Percentiles rank a stretch among this genome's conserved stretches.
Evolutionary conservation across 192 early-diverging fungal species (phyloP).

Genomic region (Backusella psychrophila): DNA sequence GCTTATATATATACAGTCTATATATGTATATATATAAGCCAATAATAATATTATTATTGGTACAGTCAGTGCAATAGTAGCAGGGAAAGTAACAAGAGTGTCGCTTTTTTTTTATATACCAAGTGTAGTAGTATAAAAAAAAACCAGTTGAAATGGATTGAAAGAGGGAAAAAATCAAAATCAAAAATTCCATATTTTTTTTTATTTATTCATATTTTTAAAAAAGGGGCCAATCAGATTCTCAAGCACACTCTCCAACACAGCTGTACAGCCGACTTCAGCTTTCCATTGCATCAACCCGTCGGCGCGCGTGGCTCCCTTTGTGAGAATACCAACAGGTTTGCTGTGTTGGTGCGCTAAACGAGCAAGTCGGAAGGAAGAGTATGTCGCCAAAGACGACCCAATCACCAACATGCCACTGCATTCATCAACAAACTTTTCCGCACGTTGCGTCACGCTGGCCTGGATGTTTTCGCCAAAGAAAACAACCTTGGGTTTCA

Average conservation of each 20-base stretch:
- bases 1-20: too few species aligned
- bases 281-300: slow-evolving; percentile 46
- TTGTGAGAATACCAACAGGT: slow-evolving; percentile 67
- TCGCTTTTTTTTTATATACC: too few species aligned
- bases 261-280: slow-evolving; percentile 38
- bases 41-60: background rate
- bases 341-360: slow-evolving; percentile 58
- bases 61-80: background rate
- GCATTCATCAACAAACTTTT: slow-evolving; percentile 56
- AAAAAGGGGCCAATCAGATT: slow-evolving; percentile 3
- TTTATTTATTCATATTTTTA: slow-evolving; percentile 4
- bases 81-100: too few species aligned
- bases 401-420: slow-evolving; percentile 76
- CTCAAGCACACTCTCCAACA: slow-evolving; percentile 27
- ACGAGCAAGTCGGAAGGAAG: slow-evolving; percentile 73
- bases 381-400: slow-evolving; percentile 79
- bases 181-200: background rate
- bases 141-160: background rate
- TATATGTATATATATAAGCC: too few species aligned
- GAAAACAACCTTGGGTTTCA: slow-evolving; percentile 82
- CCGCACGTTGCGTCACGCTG: slow-evolving; percentile 51
- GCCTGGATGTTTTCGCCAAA: slow-evolving; percentile 84
- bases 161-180: background rate
- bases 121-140: background rate
- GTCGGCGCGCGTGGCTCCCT: slow-evolving; percentile 78